A percentile compares a stretch with the other conserved stretches of the same genome.
Conservation (phyloP, 257 asterid species). For the Linaria vulgaris region DNA sequence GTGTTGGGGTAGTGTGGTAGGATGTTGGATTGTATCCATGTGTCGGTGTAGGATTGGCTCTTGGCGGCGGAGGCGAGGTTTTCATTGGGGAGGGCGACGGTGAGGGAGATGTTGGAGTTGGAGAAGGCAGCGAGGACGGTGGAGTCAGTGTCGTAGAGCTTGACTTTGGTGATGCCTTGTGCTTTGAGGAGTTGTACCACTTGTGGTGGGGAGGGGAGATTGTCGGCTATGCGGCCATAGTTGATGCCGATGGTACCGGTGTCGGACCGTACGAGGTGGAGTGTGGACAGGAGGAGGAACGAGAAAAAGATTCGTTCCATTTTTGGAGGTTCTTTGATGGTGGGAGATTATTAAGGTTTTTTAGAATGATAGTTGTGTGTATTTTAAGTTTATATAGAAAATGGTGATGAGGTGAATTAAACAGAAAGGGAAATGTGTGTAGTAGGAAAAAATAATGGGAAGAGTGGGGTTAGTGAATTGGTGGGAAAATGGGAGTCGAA, state of each 20-base stretch:
- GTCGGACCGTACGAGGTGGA: not conserved
- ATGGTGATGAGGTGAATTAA: too few species aligned
- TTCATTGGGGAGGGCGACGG: slow-evolving; percentile 68
- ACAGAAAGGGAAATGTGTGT: not conserved
- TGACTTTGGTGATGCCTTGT: slow-evolving; percentile 44
- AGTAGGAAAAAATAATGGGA: not conserved
- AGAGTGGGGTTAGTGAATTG: slow-evolving; percentile 6
- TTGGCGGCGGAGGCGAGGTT: slow-evolving; percentile 57
- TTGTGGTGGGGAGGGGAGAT: slow-evolving; percentile 59
- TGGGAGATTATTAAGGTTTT: not conserved
- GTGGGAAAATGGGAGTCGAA: too few species aligned
- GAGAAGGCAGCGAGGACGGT: slow-evolving; percentile 59
- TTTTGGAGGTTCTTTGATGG: slow-evolving; percentile 10
- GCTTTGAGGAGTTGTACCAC: slow-evolving; percentile 62
- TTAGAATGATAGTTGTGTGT: not conserved
- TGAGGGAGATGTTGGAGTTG: slow-evolving; percentile 49
- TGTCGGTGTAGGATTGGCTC: slow-evolving; percentile 44
- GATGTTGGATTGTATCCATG: slow-evolving; percentile 59
- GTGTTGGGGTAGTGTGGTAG: slow-evolving; percentile 46
- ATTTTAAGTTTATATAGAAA: not conserved
- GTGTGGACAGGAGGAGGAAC: not conserved
- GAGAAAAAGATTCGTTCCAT: not conserved
- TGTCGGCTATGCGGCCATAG: slow-evolving; percentile 73
- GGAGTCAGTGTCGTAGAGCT: slow-evolving; percentile 66
- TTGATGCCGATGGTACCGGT: slow-evolving; percentile 50